These are phyloP conservation scores for Rhynchosporium agropyri DNA, from an alignment of 2,329 filamentous ascomycete genomes.

Conservation along the genomic window DNA sequence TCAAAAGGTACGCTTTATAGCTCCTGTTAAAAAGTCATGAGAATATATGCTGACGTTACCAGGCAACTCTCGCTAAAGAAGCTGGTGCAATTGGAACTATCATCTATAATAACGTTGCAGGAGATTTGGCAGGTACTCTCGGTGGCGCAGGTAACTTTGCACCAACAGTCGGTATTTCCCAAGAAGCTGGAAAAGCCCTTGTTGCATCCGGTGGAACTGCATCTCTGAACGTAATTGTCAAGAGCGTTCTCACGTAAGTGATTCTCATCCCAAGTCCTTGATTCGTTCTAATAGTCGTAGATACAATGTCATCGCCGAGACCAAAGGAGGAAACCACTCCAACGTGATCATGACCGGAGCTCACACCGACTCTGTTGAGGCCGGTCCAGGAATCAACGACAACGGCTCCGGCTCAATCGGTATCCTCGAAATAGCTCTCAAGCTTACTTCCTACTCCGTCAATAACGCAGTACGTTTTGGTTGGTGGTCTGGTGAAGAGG, in stretches of 20 bases:
- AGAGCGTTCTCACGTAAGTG: constrained; percentile 17
- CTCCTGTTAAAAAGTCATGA: too few species aligned
- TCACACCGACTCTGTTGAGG: constrained; percentile 63
- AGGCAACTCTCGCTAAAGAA: constrained; percentile 65
- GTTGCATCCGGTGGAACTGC: constrained; percentile 23
- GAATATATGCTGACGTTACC: neutral
- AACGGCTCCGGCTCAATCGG: constrained; percentile 45
- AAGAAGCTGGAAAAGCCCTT: constrained; percentile 42
- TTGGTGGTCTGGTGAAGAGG: constrained; percentile 69
- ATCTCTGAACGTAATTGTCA: constrained; percentile 12
- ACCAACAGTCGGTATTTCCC: constrained; percentile 51
- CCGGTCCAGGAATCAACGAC: constrained; percentile 53
- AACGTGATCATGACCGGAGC: constrained; percentile 67
- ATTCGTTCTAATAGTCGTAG: neutral
- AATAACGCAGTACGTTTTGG: constrained; percentile 67
- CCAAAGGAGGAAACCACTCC: constrained; percentile 57
- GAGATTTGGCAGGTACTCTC: constrained; percentile 65
- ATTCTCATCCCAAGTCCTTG: neutral
- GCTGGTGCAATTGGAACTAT: constrained; percentile 71
- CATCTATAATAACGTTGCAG: constrained; percentile 70
- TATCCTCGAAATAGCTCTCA: constrained; percentile 61
- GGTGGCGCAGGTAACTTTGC: constrained; percentile 55
- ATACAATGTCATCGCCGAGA: constrained; percentile 63
- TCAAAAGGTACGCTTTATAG: constrained; percentile 45
- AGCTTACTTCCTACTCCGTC: constrained; percentile 57